A percentile compares a stretch with the other conserved stretches of the same genome.
Evolutionary conservation across 2,329 filamentous ascomycete genomes (phyloP).

Genomic region (Lasiodiplodia gonubiensis): DNA sequence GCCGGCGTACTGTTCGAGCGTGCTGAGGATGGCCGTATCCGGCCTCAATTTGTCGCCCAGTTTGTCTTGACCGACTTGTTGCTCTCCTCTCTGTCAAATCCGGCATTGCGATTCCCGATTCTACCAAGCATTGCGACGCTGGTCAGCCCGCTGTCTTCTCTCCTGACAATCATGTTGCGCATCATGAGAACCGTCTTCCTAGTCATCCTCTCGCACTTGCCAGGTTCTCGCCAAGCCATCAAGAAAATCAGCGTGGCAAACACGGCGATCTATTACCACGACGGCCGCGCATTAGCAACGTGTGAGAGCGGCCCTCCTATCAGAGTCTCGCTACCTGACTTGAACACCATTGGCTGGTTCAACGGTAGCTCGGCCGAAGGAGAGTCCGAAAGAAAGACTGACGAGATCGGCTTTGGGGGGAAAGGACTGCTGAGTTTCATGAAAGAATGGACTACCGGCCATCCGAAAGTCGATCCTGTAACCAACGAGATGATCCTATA

Average conservation of each 20-base stretch:
- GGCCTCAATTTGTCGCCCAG: constrained; percentile 71
- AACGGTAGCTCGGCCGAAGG: constrained; percentile 64
- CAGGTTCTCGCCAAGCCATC: constrained; percentile 62
- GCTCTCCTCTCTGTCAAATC: constrained; percentile 58
- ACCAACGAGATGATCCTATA: constrained; percentile 72
- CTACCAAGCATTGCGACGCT: constrained; percentile 71
- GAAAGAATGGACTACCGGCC: constrained; percentile 73
- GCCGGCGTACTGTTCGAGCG: constrained; percentile 67
- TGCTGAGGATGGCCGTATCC: constrained; percentile 47
- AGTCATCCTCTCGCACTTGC: constrained; percentile 63
- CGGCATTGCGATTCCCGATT: constrained; percentile 60
- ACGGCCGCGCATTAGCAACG: constrained; percentile 70
- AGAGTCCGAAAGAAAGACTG: constrained; percentile 46
- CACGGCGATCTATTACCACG: constrained; percentile 69
- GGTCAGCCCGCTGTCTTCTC: constrained; percentile 63
- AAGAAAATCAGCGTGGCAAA: constrained; percentile 75
- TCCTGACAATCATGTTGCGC: constrained; percentile 56
- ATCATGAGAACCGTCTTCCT: constrained; percentile 65
- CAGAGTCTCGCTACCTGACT: constrained; percentile 64
- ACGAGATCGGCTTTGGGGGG: constrained; percentile 57
- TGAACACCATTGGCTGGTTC: constrained; percentile 75
- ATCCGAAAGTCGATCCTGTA: constrained; percentile 68
- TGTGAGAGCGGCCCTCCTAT: constrained; percentile 76
- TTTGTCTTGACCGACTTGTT: constrained; percentile 72
- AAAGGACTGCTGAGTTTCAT: constrained; percentile 64